phyloP scores from a whole-genome alignment of 1,284 basidiomycete genomes.

The Mycena sp. region DNA sequence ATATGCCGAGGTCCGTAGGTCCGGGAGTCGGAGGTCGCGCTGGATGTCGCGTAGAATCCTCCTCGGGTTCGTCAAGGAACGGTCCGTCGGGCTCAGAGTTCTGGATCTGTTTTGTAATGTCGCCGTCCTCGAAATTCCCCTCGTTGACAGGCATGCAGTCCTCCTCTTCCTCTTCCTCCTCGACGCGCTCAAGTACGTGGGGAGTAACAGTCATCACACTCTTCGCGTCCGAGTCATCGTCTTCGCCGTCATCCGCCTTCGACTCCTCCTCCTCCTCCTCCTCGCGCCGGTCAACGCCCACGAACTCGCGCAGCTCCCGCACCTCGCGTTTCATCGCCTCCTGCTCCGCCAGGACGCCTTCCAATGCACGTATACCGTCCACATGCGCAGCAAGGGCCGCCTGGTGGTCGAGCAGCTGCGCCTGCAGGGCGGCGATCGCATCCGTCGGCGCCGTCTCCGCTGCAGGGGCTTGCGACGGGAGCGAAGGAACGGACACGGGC shows the following conservation, averaged over 20 bases:
- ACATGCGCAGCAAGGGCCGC: slow-evolving; percentile 81
- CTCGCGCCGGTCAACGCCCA: slow-evolving; percentile 18
- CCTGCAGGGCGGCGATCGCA: slow-evolving; percentile 72
- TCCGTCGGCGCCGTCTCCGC: slow-evolving; percentile 25
- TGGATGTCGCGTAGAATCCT: no score
- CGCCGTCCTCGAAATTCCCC: no score
- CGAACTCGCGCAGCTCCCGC: slow-evolving; percentile 67
- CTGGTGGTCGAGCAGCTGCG: slow-evolving; percentile 91
- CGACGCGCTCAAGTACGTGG: slow-evolving; percentile 21
- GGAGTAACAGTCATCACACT: slow-evolving; percentile 23
- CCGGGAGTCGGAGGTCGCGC: no score
- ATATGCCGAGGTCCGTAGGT: no score
- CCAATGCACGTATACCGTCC: slow-evolving; percentile 87
- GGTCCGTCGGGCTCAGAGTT: no score
- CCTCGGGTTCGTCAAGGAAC: no score
- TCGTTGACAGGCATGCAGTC: slow-evolving; percentile 25
- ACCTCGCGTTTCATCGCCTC: slow-evolving; percentile 89
- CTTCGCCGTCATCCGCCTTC: neutral
- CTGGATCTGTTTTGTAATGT: no score
- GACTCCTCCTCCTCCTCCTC: slow-evolving; percentile 1
- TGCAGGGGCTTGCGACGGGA: slow-evolving; percentile 15
- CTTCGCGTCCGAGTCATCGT: slow-evolving; percentile 23
- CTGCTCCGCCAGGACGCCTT: slow-evolving; percentile 87
- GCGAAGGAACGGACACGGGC: slow-evolving; percentile 18
- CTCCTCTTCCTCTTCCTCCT: slow-evolving; percentile 35